Conservation (phyloP, 2,329 filamentous ascomycete genomes). For the Xenosphaeropsis pyriputrescens region DNA sequence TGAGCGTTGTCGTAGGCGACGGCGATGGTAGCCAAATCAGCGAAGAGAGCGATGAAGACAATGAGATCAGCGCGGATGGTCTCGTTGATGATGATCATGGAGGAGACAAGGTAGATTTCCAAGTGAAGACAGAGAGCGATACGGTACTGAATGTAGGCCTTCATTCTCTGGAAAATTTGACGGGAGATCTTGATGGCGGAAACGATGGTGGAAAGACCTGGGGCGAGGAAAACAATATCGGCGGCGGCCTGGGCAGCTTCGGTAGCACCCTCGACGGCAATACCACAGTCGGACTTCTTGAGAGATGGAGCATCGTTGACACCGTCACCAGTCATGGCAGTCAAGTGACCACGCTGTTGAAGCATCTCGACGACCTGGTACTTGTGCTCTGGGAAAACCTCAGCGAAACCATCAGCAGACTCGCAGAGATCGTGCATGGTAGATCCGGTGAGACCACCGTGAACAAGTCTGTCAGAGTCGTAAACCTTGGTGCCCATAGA, state of each 20-base stretch:
- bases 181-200: conserved; percentile 86
- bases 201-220: conserved; percentile 82
- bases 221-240: conserved; percentile 88
- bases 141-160: conserved; percentile 90
- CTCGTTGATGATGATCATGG: conserved; percentile 71
- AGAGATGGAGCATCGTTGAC: conserved; percentile 88
- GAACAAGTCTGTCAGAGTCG: conserved; percentile 65
- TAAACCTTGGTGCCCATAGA: conserved; percentile 69
- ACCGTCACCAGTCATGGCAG: conserved; percentile 93
- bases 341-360: conserved; percentile 83
- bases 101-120: conserved; percentile 66
- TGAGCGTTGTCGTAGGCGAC: conserved; percentile 70
- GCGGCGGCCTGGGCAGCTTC: conserved; percentile 83
- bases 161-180: conserved; percentile 96
- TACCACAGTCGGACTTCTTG: conserved; percentile 91
- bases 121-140: conserved; percentile 84
- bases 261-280: conserved; percentile 83
- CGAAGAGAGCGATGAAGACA: conserved; percentile 68
- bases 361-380: conserved; percentile 90
- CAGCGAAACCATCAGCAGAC: conserved; percentile 87
- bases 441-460: conserved; percentile 58
- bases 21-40: conserved; percentile 65
- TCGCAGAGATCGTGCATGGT: conserved; percentile 66
- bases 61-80: conserved; percentile 58
- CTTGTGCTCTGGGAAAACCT: conserved; percentile 93